These are phyloP conservation scores for Penicillium sclerotigenum DNA, from an alignment of 2,329 filamentous ascomycete species.

Conservation along the genomic window DNA sequence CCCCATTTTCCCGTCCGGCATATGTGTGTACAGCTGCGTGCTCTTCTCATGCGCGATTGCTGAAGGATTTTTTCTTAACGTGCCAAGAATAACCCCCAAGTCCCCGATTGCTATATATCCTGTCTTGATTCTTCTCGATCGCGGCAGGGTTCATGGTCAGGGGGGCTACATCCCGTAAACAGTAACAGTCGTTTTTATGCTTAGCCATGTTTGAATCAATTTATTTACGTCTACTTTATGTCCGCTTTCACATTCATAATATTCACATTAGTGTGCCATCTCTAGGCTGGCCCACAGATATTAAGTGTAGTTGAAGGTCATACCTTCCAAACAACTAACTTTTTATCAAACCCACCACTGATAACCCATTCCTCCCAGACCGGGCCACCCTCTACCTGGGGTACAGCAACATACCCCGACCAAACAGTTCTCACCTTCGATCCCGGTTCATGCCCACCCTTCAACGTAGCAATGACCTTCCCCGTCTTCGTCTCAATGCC, in stretches of 20 bases:
- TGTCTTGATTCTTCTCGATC: conserved; percentile 37
- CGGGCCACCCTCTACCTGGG: conserved; percentile 21
- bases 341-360: conserved; percentile 64
- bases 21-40: conserved; percentile 70
- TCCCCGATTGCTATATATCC: conserved; percentile 51
- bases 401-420: conserved; percentile 46
- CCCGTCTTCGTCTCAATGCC: conserved; percentile 59
- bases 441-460: conserved; percentile 53
- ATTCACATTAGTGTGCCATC: too few species aligned
- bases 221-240: neutral
- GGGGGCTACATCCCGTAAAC: conserved; percentile 41
- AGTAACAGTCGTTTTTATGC: conserved; percentile 13
- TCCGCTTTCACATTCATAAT: neutral
- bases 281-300: neutral
- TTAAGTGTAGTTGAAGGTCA: neutral
- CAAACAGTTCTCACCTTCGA: conserved; percentile 59
- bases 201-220: neutral
- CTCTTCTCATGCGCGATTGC: conserved; percentile 59
- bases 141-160: conserved; percentile 48
- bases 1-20: conserved; percentile 45
- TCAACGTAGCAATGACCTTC: conserved; percentile 52
- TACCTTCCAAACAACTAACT: conserved; percentile 55
- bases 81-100: conserved; percentile 57
- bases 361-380: conserved; percentile 53
- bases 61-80: conserved; percentile 62